Evolutionary conservation across 2,329 filamentous ascomycete genomes (phyloP).

Genomic region (Macrophomina tecta): DNA sequence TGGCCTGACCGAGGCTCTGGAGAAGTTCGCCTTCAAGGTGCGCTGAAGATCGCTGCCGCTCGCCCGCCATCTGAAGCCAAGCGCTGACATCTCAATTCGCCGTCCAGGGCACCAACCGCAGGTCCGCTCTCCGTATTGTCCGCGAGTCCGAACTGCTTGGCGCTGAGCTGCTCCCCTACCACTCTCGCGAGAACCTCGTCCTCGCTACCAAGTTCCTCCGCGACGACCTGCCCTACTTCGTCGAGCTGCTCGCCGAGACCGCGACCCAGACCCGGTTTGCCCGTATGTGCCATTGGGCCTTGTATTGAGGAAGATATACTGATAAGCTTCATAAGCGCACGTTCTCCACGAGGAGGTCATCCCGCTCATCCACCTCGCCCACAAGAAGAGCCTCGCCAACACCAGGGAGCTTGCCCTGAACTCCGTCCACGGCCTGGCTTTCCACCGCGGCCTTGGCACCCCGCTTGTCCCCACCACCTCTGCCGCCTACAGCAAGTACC

Average conservation of each 20-base stretch:
- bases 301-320: constrained; percentile 27
- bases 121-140: constrained; percentile 89
- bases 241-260: constrained; percentile 93
- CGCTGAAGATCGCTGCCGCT: constrained; percentile 28
- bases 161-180: constrained; percentile 83
- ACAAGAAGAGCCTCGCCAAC: constrained; percentile 71
- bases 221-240: constrained; percentile 95
- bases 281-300: constrained; percentile 50
- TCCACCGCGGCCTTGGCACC: constrained; percentile 89
- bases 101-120: constrained; percentile 79
- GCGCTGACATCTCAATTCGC: constrained; percentile 35
- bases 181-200: constrained; percentile 91
- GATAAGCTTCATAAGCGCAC: constrained; percentile 65
- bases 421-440: constrained; percentile 83
- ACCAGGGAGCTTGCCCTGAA: constrained; percentile 78
- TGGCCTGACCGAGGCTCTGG: constrained; percentile 86
- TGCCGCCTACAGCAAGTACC: constrained; percentile 77
- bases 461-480: constrained; percentile 75
- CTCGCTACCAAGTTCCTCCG: constrained; percentile 94
- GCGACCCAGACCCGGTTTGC: constrained; percentile 86
- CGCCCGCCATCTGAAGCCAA: constrained; percentile 17
- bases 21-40: constrained; percentile 98
- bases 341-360: constrained; percentile 90
- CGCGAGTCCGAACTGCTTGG: constrained; percentile 96
- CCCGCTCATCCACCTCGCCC: constrained; percentile 75